Conservation (phyloP, 805 yeast genomes). For the Saccharomycopsis malanga region DNA sequence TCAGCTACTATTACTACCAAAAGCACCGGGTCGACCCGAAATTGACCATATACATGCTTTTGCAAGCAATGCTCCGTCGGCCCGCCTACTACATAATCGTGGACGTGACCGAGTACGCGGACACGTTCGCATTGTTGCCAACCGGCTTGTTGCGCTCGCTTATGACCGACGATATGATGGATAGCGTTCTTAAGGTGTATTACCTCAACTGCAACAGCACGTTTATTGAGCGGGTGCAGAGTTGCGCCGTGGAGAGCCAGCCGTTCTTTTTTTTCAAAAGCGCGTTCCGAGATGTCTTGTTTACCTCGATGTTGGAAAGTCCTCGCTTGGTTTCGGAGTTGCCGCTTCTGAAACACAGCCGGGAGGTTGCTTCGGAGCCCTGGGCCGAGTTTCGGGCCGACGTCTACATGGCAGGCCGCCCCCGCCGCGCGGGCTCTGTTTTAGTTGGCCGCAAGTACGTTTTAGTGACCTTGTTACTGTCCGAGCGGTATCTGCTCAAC, state of each 20-base stretch:
- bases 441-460: conserved; percentile 47
- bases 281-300: not conserved
- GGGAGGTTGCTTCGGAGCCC: too few relatives aligned
- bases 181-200: not conserved
- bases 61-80: conserved; percentile 62
- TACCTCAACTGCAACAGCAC: conserved; percentile 1
- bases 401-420: too few relatives aligned
- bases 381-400: too few relatives aligned
- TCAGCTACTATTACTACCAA: conserved; percentile 38
- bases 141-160: not conserved
- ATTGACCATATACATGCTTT: conserved; percentile 34
- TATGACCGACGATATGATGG: conserved; percentile 3
- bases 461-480: not conserved
- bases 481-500: conserved; percentile 25
- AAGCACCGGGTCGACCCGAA: conserved; percentile 12
- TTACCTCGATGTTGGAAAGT: not conserved
- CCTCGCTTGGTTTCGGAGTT: too few relatives aligned
- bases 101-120: conserved; percentile 60
- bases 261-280: not conserved
- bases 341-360: too few relatives aligned
- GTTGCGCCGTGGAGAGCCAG: not conserved
- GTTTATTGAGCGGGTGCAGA: not conserved
- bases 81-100: conserved; percentile 63
- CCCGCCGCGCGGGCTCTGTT: too few relatives aligned
- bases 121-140: not conserved